Base-by-base conservation (phyloP, 1,139 yeast species). In the Protomyces inouyei region DNA sequence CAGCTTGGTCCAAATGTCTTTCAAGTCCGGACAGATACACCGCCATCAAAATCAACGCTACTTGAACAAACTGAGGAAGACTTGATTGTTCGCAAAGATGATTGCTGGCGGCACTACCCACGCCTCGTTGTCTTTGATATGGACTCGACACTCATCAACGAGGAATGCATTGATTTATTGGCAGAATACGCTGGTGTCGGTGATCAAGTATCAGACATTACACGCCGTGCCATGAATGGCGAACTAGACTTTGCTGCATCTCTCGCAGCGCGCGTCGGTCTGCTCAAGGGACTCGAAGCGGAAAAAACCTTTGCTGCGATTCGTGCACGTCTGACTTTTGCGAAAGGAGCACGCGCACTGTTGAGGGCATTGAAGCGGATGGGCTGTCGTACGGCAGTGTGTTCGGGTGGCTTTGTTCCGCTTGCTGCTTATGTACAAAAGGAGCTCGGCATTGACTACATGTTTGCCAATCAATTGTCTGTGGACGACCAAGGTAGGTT, bases 181-280 rank as follows among this genome's bases (percentile, higher is more conserved):
- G 98, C 98, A 2, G 90, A 87, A 0, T 85, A 86, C 70, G 95
- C 93, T n/a, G 80, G 81, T 68, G 91, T 88, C 36, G 95, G 88
- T 70, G 83, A 79, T 1, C 78, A 86, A 73, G 96, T 89, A 14
- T 85, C 88, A 55, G 64, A 68, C 10, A 92, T 95, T 72, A 95
- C 99, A 3, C 91, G 88, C 55, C 80, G 92, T 52, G 98, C 98
- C 45, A 95, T 95, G 99, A 91, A 92, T 71, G 98, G 98, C 35
- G 97, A 93, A 72, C 79, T 95, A 28, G 98, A 95, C 74, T 95
- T 95, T 78, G 85, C 84, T 68, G 88, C 88, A 71, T 89, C 97
- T 0, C 79, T 95, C 63, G 79, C 79, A 3, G 85, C 84, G 73
- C 82, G 98, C 66, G 98, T 91, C 10, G 77, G 78, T 18, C 79